Conservation (phyloP, 116 monocot species). For the Posidonia oceanica region DNA sequence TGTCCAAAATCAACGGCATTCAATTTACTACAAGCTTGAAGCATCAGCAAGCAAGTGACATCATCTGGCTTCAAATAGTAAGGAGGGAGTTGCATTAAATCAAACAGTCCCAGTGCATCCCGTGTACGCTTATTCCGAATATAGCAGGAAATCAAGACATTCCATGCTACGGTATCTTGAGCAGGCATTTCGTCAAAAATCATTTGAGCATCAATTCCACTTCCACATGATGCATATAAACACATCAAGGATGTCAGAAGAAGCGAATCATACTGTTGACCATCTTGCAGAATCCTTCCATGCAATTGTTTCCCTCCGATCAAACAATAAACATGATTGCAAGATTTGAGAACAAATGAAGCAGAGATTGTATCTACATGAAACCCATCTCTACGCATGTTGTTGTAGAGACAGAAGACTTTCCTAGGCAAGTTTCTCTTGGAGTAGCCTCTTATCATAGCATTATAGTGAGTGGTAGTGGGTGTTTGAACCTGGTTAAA, state of each 20-base stretch:
- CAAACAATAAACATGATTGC: constrained; percentile 14
- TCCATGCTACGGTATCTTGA: constrained; percentile 52
- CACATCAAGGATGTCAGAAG: constrained; percentile 48
- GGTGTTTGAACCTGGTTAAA: constrained; percentile 21
- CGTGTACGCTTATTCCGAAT: constrained; percentile 24
- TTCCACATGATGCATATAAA: constrained; percentile 34
- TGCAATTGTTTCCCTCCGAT: constrained; percentile 37
- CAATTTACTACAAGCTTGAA: constrained; percentile 51
- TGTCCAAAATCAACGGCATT: constrained; percentile 48
- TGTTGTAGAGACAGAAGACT: constrained; percentile 31
- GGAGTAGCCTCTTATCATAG: constrained; percentile 33
- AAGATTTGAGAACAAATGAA: constrained; percentile 50
- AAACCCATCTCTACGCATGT: constrained; percentile 25
- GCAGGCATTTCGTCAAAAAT: constrained; percentile 52
- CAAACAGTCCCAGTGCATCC: constrained; percentile 50
- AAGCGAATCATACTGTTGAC: constrained; percentile 43
- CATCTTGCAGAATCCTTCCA: constrained; percentile 29
- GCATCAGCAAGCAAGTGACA: constrained; percentile 58
- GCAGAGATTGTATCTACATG: constrained; percentile 28
- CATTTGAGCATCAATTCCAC: constrained; percentile 8
- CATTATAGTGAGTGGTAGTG: constrained; percentile 28
- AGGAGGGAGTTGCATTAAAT: constrained; percentile 34
- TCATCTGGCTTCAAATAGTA: constrained; percentile 37
- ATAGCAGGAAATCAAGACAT: constrained; percentile 60
- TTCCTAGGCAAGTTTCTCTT: constrained; percentile 14